phyloP scores from a whole-genome alignment of 1,139 yeast species.

The Nakaseomyces nivariensis region DNA sequence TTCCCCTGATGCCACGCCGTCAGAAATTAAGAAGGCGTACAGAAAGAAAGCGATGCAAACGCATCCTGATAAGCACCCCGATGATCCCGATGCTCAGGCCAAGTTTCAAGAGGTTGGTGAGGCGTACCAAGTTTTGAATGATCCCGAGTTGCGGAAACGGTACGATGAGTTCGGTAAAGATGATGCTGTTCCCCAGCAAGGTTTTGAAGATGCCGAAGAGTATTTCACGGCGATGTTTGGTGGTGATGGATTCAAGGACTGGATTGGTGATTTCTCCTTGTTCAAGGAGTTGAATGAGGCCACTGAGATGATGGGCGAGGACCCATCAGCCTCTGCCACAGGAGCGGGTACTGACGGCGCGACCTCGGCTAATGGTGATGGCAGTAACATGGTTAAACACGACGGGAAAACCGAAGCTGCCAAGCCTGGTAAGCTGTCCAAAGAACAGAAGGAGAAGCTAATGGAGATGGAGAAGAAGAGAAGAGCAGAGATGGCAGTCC shows the following conservation, averaged over 20 bases:
- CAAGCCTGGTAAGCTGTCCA: constrained; percentile 31
- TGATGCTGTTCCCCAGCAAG: constrained; percentile 57
- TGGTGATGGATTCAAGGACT: constrained; percentile 63
- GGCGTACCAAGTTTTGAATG: constrained; percentile 61
- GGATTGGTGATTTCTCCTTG: constrained; percentile 67
- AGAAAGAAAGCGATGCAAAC: constrained; percentile 78
- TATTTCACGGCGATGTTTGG: constrained; percentile 65
- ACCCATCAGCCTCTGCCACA: constrained; percentile 1
- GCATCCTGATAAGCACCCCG: constrained; percentile 95
- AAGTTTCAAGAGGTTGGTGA: constrained; percentile 61
- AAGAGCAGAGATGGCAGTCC: constrained; percentile 42
- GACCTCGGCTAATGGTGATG: constrained; percentile 1
- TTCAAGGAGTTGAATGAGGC: constrained; percentile 50
- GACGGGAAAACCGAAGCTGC: constrained; percentile 12
- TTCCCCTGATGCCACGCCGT: constrained; percentile 58
- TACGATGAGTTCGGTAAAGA: constrained; percentile 61
- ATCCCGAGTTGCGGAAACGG: constrained; percentile 46
- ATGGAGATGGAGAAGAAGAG: constrained; percentile 45
- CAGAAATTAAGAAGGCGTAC: constrained; percentile 88
- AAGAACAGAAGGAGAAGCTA: constrained; percentile 48
- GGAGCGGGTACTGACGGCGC: constrained; percentile 2
- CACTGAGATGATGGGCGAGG: constrained; percentile 39
- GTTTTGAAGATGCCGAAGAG: constrained; percentile 64
- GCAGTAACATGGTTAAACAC: constrained; percentile 12
- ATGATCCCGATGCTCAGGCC: constrained; percentile 61